phyloP scores from a whole-genome alignment of 805 yeast species.

The Scheffersomyces spartinae region DNA sequence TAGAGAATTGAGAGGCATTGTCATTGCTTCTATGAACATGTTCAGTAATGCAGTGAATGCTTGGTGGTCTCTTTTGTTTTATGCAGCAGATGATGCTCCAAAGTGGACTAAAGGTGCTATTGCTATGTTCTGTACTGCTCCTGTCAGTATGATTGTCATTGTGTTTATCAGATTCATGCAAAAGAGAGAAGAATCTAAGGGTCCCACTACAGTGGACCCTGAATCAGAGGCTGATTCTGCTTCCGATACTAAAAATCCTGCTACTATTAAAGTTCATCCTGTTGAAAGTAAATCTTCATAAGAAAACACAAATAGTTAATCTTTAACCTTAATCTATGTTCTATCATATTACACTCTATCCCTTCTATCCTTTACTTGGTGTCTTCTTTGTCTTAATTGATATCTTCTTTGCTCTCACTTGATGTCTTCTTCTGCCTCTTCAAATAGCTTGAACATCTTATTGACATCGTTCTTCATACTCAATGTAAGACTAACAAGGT shows the following conservation, averaged over 20 bases:
- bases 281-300: too few relatives aligned
- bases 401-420: too few relatives aligned
- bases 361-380: too few relatives aligned
- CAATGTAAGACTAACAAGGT: slow-evolving; percentile 47
- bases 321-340: too few relatives aligned
- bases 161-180: slow-evolving; percentile 32
- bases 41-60: slow-evolving; percentile 52
- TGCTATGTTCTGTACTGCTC: slow-evolving; percentile 44
- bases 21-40: slow-evolving; percentile 57
- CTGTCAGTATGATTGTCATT: slow-evolving; percentile 30
- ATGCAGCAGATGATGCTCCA: slow-evolving; percentile 40
- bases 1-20: slow-evolving; percentile 51
- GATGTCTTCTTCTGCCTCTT: slow-evolving; percentile 39
- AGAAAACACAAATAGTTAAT: too few relatives aligned
- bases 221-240: too few relatives aligned
- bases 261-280: too few relatives aligned
- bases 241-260: too few relatives aligned
- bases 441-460: slow-evolving; percentile 43
- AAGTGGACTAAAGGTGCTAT: slow-evolving; percentile 40
- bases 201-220: slow-evolving; percentile 1
- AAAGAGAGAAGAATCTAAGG: slow-evolving; percentile 24
- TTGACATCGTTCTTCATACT: slow-evolving; percentile 65
- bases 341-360: too few relatives aligned
- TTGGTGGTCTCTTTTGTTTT: slow-evolving; percentile 51
- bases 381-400: too few relatives aligned